A percentile compares a stretch with the other conserved stretches of the same genome.
Evolutionary conservation across 495 filamentous ascomycete species (phyloP).

Genomic region (Parathielavia appendiculata): DNA sequence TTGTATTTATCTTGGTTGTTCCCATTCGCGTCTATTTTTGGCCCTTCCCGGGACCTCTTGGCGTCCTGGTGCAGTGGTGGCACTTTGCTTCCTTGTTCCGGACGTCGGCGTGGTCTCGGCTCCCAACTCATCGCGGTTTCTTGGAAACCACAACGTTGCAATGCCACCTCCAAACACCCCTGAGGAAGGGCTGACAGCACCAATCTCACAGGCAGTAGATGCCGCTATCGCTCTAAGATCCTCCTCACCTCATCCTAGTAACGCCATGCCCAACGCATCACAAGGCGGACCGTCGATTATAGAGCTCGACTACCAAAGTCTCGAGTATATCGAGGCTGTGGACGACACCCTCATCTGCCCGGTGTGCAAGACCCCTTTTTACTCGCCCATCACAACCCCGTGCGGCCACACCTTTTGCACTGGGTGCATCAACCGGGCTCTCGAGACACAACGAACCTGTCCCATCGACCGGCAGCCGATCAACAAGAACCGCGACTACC

Average conservation of each 20-base stretch:
- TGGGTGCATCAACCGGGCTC: conserved; percentile 59
- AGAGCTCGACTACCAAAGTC: conserved; percentile 55
- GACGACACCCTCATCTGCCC: conserved; percentile 79
- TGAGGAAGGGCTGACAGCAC: conserved; percentile 10
- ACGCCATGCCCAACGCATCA: conserved; percentile 1
- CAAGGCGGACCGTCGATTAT: conserved; percentile 9
- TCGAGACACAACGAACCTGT: conserved; percentile 46
- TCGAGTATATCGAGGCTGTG: conserved; percentile 64
- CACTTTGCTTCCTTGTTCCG: background rate
- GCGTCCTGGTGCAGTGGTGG: too few relatives aligned
- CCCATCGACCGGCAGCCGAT: conserved; percentile 49
- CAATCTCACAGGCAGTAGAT: background rate
- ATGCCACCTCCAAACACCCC: conserved; percentile 27
- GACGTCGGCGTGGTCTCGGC: conserved; percentile 2
- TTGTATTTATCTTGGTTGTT: too few relatives aligned
- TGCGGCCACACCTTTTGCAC: conserved; percentile 71
- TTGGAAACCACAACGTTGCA: background rate
- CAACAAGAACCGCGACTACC: conserved; percentile 28
- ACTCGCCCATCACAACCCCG: conserved; percentile 60
- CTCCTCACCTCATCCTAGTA: background rate
- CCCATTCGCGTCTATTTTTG: too few relatives aligned
- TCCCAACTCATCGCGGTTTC: background rate
- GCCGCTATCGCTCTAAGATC: background rate
- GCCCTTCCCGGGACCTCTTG: too few relatives aligned
- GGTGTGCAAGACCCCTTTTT: conserved; percentile 73